A percentile compares a stretch with the other conserved stretches of the same genome.
Evolutionary conservation across 805 yeast species (phyloP).

Genomic region (Candida peoriensis): DNA sequence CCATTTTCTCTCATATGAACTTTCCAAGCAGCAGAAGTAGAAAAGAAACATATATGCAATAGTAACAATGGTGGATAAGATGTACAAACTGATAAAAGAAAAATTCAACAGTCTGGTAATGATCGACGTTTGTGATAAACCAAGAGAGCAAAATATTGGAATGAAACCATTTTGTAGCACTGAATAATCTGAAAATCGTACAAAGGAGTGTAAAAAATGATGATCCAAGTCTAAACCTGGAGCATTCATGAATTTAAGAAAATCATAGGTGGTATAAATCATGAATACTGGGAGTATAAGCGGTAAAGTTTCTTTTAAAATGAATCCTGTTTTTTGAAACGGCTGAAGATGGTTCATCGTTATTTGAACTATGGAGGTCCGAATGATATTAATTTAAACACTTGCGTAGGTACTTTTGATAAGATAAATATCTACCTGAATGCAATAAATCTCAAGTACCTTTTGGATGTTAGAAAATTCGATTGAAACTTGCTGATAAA

Average conservation of each 20-base stretch:
- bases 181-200: constrained; percentile 13
- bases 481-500: too few species aligned
- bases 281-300: constrained; percentile 17
- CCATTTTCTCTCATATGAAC: constrained; percentile 22
- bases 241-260: constrained; percentile 6
- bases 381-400: too few species aligned
- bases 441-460: too few species aligned
- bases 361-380: too few species aligned
- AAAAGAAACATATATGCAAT: constrained; percentile 15
- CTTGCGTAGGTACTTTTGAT: too few species aligned
- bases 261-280: constrained; percentile 15
- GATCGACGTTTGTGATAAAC: not conserved
- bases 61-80: constrained; percentile 6
- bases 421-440: too few species aligned
- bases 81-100: constrained; percentile 7
- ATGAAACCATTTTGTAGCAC: constrained; percentile 13
- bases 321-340: constrained; percentile 5
- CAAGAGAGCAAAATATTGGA: constrained; percentile 9
- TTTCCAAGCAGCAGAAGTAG: constrained; percentile 14
- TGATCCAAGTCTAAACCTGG: not conserved
- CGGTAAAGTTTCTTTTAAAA: constrained; percentile 15
- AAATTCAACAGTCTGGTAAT: constrained; percentile 1
- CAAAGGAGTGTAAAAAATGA: constrained; percentile 14
- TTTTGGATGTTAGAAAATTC: too few species aligned
- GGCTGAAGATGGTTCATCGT: constrained; percentile 2